phyloP scores from a whole-genome alignment of 768 basidiomycete species.

The Amylocystis lapponica region DNA sequence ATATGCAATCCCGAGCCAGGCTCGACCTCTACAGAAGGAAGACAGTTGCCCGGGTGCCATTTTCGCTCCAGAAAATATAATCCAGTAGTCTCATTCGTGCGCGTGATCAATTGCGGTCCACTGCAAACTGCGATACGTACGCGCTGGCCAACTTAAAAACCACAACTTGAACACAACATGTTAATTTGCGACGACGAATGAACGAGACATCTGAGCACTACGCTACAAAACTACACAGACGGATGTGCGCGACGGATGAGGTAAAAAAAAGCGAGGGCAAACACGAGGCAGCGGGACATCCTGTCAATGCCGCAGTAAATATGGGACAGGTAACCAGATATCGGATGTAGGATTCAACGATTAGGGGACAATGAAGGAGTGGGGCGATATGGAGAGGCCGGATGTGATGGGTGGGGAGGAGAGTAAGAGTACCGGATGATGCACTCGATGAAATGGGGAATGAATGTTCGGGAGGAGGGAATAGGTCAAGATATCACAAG shows the following conservation, averaged over 20 bases:
- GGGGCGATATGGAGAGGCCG: neutral
- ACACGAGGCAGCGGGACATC: neutral
- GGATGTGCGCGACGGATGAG: slow-evolving; percentile 15
- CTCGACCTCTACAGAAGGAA: too few species aligned
- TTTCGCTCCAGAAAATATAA: too few species aligned
- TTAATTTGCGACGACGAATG: slow-evolving; percentile 17
- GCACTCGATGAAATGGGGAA: neutral
- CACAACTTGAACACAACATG: too few species aligned
- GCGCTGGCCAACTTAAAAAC: too few species aligned
- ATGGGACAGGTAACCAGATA: neutral
- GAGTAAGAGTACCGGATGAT: neutral
- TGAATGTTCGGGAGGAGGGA: neutral
- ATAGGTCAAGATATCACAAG: slow-evolving; percentile 1
- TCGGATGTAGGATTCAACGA: neutral
- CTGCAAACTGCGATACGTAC: too few species aligned
- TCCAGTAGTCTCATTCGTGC: too few species aligned
- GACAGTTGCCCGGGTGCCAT: too few species aligned
- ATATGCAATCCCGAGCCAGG: too few species aligned
- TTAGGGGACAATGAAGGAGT: slow-evolving; percentile 14
- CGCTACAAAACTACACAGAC: slow-evolving; percentile 29
- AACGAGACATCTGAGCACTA: slow-evolving; percentile 21
- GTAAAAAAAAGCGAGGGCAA: slow-evolving; percentile 3
- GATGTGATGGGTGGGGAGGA: neutral
- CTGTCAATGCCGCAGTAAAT: neutral
- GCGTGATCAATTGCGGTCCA: too few species aligned